Evolutionary conservation across 179 eudicot genomes (phyloP).

Genomic region (Gypsophila paniculata): DNA sequence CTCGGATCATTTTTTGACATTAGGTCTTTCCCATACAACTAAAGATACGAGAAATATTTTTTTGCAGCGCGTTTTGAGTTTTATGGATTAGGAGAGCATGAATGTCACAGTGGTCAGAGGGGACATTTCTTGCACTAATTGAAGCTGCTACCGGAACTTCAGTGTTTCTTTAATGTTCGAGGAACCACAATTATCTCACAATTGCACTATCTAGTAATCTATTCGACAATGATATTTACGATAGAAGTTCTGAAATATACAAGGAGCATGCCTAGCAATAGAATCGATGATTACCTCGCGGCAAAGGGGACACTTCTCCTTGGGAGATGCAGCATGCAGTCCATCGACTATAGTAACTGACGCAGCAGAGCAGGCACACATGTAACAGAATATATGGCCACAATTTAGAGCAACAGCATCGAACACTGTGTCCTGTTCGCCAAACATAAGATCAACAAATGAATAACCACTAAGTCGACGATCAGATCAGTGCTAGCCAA

Average conservation of each 20-base stretch:
- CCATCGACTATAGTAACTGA: slow-evolving; percentile 88
- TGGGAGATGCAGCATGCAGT: slow-evolving; percentile 50
- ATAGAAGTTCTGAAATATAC: neutral
- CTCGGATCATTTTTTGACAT: too few relatives aligned
- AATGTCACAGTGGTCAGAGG: too few relatives aligned
- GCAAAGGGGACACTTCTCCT: slow-evolving; percentile 78
- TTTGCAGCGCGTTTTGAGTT: too few relatives aligned
- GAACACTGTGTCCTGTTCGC: slow-evolving; percentile 70
- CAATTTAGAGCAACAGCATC: slow-evolving; percentile 82
- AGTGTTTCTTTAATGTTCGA: too few relatives aligned
- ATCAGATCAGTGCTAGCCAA: neutral
- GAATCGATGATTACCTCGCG: slow-evolving; percentile 47
- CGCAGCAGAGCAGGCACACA: slow-evolving; percentile 85
- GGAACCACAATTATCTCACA: neutral
- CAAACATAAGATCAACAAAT: slow-evolving; percentile 3
- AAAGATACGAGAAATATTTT: too few relatives aligned
- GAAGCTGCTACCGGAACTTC: neutral
- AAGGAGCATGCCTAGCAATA: neutral
- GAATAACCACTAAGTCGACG: slow-evolving; percentile 2
- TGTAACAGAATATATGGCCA: slow-evolving; percentile 84
- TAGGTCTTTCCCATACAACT: too few relatives aligned
- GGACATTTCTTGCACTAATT: neutral
- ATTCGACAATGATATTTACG: neutral
- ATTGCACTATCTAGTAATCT: neutral
- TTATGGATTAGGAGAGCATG: too few relatives aligned